Percentiles rank a stretch among this genome's conserved stretches.
phyloP scores from a whole-genome alignment of 108 stramenopile species.

The Craspedostauros australis region DNA sequence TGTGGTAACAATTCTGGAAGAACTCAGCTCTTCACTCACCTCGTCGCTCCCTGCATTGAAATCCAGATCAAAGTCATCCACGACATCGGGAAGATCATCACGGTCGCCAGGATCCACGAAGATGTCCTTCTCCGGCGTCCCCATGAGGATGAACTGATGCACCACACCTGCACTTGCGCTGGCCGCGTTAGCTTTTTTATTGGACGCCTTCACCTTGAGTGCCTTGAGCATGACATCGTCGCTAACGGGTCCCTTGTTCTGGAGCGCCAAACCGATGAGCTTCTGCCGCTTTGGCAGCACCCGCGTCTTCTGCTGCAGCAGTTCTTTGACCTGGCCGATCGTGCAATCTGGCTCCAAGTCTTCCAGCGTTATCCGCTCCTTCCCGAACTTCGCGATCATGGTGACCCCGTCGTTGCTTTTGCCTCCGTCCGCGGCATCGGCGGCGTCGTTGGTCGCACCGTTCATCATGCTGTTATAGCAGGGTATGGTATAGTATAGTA shows the following conservation, averaged over 20 bases:
- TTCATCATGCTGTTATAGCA: no score
- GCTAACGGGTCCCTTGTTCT: slow-evolving; percentile 19
- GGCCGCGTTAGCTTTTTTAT: slow-evolving; percentile 16
- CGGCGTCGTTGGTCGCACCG: no score
- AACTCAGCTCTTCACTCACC: no score
- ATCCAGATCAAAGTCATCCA: slow-evolving; percentile 90
- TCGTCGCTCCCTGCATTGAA: slow-evolving; percentile 71
- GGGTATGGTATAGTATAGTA: no score
- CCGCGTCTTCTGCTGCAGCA: slow-evolving; percentile 51
- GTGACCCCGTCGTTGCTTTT: no score
- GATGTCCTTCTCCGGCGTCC: slow-evolving; percentile 88
- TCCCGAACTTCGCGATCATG: slow-evolving; percentile 78
- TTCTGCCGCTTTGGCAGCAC: slow-evolving; percentile 89
- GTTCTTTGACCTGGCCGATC: slow-evolving; percentile 53
- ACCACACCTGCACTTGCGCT: slow-evolving; percentile 3
- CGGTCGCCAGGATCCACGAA: slow-evolving; percentile 84
- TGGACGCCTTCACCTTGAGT: slow-evolving; percentile 54
- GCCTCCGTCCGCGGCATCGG: no score
- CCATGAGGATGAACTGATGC: slow-evolving; percentile 90
- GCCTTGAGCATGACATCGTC: slow-evolving; percentile 60
- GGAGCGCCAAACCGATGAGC: slow-evolving; percentile 73
- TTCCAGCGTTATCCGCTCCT: slow-evolving; percentile 52
- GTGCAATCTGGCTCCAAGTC: slow-evolving; percentile 44
- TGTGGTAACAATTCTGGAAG: no score
- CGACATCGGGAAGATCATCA: slow-evolving; percentile 77